A percentile compares a stretch with the other conserved stretches of the same genome.
These are phyloP conservation scores for Wilhelminamyces savonicus DNA, from an alignment of 805 yeast genomes.

Conservation along the genomic window DNA sequence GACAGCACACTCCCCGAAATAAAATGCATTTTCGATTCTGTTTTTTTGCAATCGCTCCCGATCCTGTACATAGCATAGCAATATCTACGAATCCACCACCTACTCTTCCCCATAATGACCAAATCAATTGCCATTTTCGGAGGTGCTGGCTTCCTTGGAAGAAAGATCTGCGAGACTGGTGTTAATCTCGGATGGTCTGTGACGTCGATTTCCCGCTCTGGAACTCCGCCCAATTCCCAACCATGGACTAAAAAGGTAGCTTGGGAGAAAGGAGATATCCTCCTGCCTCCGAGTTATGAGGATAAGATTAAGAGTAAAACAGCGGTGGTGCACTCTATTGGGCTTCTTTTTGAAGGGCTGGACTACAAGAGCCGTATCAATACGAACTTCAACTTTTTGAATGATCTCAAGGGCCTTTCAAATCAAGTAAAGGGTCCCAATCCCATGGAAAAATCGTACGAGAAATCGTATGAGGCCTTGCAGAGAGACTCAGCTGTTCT, in stretches of 20 bases:
- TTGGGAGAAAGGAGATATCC: conserved; percentile 66
- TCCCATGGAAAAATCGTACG: conserved; percentile 49
- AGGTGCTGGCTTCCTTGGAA: conserved; percentile 80
- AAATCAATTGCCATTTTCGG: conserved; percentile 64
- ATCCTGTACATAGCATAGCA: no score
- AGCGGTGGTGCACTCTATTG: conserved; percentile 80
- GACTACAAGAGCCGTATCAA: conserved; percentile 55
- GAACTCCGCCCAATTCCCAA: conserved; percentile 38
- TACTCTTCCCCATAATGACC: no score
- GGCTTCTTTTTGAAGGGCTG: conserved; percentile 64
- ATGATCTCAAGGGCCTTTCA: conserved; percentile 24
- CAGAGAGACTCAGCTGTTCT: conserved; percentile 66
- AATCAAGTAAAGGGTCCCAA: conserved; percentile 44
- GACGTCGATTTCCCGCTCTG: conserved; percentile 63
- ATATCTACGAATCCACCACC: no score
- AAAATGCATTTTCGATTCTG: no score
- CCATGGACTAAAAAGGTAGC: conserved; percentile 54
- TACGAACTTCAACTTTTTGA: conserved; percentile 30
- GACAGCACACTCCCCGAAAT: no score
- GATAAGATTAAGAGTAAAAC: conserved; percentile 41
- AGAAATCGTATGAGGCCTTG: conserved; percentile 52
- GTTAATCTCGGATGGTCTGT: conserved; percentile 59
- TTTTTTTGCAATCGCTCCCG: no score
- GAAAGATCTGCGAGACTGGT: conserved; percentile 61
- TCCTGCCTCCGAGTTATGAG: conserved; percentile 54